A percentile compares a stretch with the other conserved stretches of the same genome.
Conservation (phyloP, 1,139 yeast genomes). For the Trichomonascaceae sp. region DNA sequence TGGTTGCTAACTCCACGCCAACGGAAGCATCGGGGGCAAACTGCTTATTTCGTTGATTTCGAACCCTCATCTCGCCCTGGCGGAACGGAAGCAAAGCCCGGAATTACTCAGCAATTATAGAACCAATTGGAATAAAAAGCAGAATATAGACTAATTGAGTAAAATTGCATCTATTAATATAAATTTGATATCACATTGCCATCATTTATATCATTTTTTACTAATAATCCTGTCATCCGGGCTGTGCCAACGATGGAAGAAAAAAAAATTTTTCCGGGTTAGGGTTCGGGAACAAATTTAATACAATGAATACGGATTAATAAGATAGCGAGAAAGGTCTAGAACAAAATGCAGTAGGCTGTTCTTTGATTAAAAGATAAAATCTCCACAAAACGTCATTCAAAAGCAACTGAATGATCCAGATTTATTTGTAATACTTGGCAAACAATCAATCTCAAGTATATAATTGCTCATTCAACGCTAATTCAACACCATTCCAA, state of each 20-base stretch:
- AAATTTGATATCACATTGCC: not conserved
- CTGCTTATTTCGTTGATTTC: not conserved
- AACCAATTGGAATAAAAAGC: not conserved
- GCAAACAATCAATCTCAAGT: not conserved
- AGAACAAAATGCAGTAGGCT: not conserved
- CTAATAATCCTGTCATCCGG: not conserved
- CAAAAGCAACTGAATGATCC: not conserved
- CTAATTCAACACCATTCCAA: not conserved
- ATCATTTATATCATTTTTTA: not conserved
- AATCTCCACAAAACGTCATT: not conserved
- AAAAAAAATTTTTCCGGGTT: not conserved
- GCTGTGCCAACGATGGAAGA: not conserved
- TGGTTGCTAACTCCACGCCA: not conserved
- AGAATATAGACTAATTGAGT: not conserved
- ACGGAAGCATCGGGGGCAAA: not conserved
- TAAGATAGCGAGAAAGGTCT: not conserved
- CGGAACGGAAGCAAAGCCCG: not conserved
- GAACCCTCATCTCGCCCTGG: not conserved
- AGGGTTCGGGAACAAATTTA: not conserved
- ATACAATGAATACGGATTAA: not conserved
- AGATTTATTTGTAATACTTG: not conserved
- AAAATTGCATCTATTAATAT: not conserved
- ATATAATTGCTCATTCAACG: not conserved
- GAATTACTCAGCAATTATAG: not conserved
- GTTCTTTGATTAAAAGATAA: not conserved